A percentile compares a stretch with the other conserved stretches of the same genome.
Conservation (phyloP, 192 early-diverging fungal genomes). For the Coemansia asiatica region DNA sequence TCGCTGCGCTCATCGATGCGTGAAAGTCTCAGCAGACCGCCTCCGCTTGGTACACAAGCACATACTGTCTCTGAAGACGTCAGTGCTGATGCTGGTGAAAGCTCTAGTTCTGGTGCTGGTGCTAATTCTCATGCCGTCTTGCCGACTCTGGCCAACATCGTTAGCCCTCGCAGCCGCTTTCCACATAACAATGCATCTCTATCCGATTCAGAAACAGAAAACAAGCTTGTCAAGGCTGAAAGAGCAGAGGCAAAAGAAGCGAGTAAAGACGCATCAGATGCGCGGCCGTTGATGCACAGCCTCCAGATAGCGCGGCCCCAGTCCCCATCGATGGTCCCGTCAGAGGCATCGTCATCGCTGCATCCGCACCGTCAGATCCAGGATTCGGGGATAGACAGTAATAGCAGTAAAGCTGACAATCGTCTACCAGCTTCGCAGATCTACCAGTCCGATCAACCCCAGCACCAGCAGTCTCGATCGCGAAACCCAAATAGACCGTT, state of each 20-base stretch:
- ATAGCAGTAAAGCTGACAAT: conserved; percentile 5
- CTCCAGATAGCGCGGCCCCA: background rate
- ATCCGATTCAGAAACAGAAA: conserved; percentile 1
- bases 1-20: background rate
- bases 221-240: background rate
- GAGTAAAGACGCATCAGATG: background rate
- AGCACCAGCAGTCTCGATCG: conserved; percentile 10
- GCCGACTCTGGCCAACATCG: conserved; percentile 38
- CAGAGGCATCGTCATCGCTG: background rate
- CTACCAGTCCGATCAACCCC: conserved; percentile 1
- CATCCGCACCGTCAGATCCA: conserved; percentile 1
- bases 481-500: conserved; percentile 17
- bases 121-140: conserved; percentile 11
- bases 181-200: background rate
- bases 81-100: background rate
- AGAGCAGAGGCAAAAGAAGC: background rate
- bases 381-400: background rate
- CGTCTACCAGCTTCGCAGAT: background rate
- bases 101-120: background rate
- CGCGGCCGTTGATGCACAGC: background rate
- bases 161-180: conserved; percentile 9
- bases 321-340: background rate
- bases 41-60: background rate
- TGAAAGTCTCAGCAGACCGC: background rate
- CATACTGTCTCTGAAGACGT: background rate